These are phyloP conservation scores for Rutstroemia sydowiana DNA, from an alignment of 2,329 filamentous ascomycete species.

Conservation along the genomic window DNA sequence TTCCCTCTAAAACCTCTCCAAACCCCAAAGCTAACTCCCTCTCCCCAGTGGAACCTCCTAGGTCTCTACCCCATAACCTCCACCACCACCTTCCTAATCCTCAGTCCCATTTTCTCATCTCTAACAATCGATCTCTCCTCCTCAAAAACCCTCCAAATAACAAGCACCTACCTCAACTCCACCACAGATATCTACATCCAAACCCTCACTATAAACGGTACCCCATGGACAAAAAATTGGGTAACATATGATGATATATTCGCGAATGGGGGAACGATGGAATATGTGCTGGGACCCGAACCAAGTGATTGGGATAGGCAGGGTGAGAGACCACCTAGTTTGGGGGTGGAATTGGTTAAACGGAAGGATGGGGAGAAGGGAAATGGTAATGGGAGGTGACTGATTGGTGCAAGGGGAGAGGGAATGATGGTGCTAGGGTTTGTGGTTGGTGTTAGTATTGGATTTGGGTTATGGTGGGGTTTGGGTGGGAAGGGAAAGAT, in stretches of 20 bases:
- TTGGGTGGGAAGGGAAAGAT: too few relatives aligned
- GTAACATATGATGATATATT: constrained; percentile 60
- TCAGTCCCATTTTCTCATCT: constrained; percentile 55
- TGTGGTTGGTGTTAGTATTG: too few relatives aligned
- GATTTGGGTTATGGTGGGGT: too few relatives aligned
- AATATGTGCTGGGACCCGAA: constrained; percentile 51
- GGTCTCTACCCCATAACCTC: constrained; percentile 61
- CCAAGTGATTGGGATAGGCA: constrained; percentile 38
- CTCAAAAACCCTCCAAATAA: constrained; percentile 39
- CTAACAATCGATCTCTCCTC: constrained; percentile 39
- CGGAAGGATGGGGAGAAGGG: neutral
- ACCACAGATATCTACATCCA: constrained; percentile 50
- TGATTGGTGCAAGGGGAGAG: too few relatives aligned
- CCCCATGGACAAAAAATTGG: constrained; percentile 56
- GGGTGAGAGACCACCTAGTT: constrained; percentile 50
- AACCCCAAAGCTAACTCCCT: neutral
- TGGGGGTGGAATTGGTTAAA: constrained; percentile 33
- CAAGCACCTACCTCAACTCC: constrained; percentile 18
- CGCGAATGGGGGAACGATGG: constrained; percentile 51
- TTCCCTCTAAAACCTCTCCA: neutral
- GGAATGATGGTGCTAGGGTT: too few relatives aligned
- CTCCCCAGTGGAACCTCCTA: constrained; percentile 38
- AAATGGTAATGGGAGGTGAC: too few relatives aligned
- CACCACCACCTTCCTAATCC: constrained; percentile 59
- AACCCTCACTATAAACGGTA: constrained; percentile 55